Base-by-base conservation (phyloP, 768 basidiomycete genomes). In the Leccinum aurantiacum region DNA sequence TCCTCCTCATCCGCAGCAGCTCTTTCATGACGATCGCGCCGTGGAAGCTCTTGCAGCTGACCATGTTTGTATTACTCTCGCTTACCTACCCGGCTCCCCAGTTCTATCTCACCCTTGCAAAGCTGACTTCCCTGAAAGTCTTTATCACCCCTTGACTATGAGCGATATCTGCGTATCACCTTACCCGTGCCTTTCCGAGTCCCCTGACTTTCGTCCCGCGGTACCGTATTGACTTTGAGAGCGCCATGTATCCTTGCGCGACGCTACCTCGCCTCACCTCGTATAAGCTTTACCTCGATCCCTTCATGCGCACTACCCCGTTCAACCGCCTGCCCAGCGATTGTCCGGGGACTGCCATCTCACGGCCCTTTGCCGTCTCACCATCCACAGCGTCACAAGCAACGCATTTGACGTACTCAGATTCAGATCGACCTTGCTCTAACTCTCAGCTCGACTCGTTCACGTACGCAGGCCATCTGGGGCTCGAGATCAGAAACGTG, bases 401-500 rank as follows among this genome's bases (percentile, higher is more conserved):
- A 77, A 72, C 53, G 64, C 69, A 38, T 74, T 79, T 56, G 77
- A 80, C 59, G 62, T 63, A 44, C 67, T 68, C 49, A 65, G 59
- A 53, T 60, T 78, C 33, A 55, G 67, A 27, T 51, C 65, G 10
- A 58, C 62, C 46, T 75, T 62, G 64, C 69, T 8, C 69, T 8
- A 59, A 54, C 19, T 68, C 72, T 14, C 63, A 53, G n/a, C 69
- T 81, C 17, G 64, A 73, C 22, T 67, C 72, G 15, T 79, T 81
- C 63, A 59, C 59, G 19, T 75, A 78, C 54, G 63, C 65, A 52
- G 73, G 70, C 13, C 67, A 75, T 54, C 64, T 76, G 44, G 76
- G 68, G 15, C 78, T 77, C 58, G 74, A 78, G 62, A 68, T 79
- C 22, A 70, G 74, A 33, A 70, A 77, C 54, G 27, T 41, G 3